phyloP scores from a whole-genome alignment of 805 yeast genomes.

The Yamadazyma nakazawae region DNA sequence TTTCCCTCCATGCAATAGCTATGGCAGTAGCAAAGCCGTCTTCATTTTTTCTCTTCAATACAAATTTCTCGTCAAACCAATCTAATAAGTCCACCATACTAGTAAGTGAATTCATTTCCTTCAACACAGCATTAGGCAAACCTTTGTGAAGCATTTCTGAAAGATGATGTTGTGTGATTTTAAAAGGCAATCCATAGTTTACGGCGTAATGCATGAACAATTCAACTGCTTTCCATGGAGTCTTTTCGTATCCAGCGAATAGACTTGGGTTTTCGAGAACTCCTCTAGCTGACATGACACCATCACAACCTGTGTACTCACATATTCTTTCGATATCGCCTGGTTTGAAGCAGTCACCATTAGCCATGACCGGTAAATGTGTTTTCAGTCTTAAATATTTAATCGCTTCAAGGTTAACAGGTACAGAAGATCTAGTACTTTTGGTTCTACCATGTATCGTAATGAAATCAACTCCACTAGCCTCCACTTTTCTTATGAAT shows the following conservation, averaged over 20 bases:
- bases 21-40: conserved; percentile 58
- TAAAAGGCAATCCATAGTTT: conserved; percentile 80
- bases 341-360: conserved; percentile 85
- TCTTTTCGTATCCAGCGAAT: conserved; percentile 65
- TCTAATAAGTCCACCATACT: conserved; percentile 66
- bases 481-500: conserved; percentile 72
- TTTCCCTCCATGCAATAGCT: conserved; percentile 30
- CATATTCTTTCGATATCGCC: conserved; percentile 65
- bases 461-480: conserved; percentile 88
- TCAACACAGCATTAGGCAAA: conserved; percentile 28
- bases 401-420: conserved; percentile 83
- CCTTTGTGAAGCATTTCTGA: conserved; percentile 76
- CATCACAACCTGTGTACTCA: conserved; percentile 72
- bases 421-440: conserved; percentile 77
- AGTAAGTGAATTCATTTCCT: conserved; percentile 59
- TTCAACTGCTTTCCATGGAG: conserved; percentile 94
- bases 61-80: conserved; percentile 75
- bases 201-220: conserved; percentile 74
- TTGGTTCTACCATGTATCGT: conserved; percentile 93
- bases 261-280: conserved; percentile 81
- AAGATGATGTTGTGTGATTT: conserved; percentile 82
- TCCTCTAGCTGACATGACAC: conserved; percentile 96
- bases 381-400: conserved; percentile 54
- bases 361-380: conserved; percentile 84
- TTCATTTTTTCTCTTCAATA: conserved; percentile 64